Percentiles rank a stretch among this genome's conserved stretches.
These are phyloP conservation scores for Fusarium hainanense DNA, from an alignment of 2,329 filamentous ascomycete species.

Conservation along the genomic window DNA sequence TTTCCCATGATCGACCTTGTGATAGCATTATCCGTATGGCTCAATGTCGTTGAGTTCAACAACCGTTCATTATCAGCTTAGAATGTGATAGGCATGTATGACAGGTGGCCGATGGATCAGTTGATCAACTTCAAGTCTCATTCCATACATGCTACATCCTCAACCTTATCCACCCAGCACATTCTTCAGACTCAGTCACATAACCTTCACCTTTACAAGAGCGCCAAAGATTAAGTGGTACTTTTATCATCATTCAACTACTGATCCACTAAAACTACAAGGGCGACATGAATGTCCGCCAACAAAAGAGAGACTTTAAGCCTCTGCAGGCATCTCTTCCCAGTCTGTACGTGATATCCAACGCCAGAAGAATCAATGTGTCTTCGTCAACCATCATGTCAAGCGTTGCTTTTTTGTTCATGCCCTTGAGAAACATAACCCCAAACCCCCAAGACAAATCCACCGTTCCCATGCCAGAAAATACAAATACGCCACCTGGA, in stretches of 20 bases:
- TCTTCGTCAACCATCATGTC: constrained; percentile 42
- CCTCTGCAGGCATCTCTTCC: constrained; percentile 21
- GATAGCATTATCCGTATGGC: neutral
- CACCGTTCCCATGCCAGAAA: constrained; percentile 18
- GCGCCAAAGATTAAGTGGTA: constrained; percentile 1
- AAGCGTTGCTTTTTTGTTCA: constrained; percentile 39
- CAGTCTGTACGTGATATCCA: constrained; percentile 27
- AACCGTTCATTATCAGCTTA: neutral
- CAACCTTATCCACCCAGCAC: neutral
- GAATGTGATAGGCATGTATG: neutral
- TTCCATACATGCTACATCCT: neutral
- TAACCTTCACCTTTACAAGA: neutral
- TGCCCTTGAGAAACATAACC: constrained; percentile 26
- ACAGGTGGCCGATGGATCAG: neutral
- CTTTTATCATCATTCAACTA: constrained; percentile 30
- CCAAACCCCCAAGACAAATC: constrained; percentile 8
- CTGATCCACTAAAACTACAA: constrained; percentile 20
- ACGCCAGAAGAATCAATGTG: constrained; percentile 37
- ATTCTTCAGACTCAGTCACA: neutral
- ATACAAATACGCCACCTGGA: constrained; percentile 35
- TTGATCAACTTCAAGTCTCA: neutral
- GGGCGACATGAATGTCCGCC: constrained; percentile 7
- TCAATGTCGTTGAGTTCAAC: neutral
- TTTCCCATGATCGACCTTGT: neutral
- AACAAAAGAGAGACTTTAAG: constrained; percentile 13